Conservation (phyloP, 768 basidiomycete genomes). For the Agaricus sinodeliciosus region DNA sequence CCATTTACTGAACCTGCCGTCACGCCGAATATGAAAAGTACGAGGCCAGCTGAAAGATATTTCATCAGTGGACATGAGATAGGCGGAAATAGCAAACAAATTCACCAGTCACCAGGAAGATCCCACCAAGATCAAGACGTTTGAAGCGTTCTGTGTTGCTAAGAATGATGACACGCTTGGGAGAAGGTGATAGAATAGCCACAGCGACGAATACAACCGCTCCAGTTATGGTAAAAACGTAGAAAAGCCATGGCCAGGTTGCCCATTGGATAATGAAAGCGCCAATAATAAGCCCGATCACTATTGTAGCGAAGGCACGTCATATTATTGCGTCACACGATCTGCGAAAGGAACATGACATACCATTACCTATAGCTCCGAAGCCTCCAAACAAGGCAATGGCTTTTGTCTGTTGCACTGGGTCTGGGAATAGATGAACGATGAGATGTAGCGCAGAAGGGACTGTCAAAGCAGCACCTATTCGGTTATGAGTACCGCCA, state of each 20-base stretch:
- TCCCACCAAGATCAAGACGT: neutral
- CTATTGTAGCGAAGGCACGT: constrained; percentile 12
- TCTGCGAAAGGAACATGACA: neutral
- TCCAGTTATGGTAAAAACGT: constrained; percentile 15
- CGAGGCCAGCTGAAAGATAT: constrained; percentile 18
- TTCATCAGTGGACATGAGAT: neutral
- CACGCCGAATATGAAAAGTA: constrained; percentile 31
- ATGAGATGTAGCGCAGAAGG: constrained; percentile 40
- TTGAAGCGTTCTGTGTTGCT: neutral
- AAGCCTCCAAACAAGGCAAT: constrained; percentile 37
- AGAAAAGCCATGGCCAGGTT: constrained; percentile 44
- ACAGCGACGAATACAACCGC: constrained; percentile 14
- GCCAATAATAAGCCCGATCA: constrained; percentile 31
- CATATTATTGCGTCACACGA: neutral
- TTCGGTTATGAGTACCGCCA: neutral
- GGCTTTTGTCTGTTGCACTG: constrained; percentile 35
- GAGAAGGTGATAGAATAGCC: constrained; percentile 25
- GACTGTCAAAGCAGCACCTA: constrained; percentile 38
- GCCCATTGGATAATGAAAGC: constrained; percentile 30
- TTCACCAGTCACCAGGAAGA: neutral
- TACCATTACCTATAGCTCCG: constrained; percentile 38
- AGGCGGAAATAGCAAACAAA: neutral
- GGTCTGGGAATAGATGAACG: constrained; percentile 40
- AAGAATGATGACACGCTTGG: neutral
- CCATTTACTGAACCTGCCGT: constrained; percentile 37